These are phyloP conservation scores for Tirmania nivea DNA, from an alignment of 495 filamentous ascomycete genomes.

Conservation along the genomic window DNA sequence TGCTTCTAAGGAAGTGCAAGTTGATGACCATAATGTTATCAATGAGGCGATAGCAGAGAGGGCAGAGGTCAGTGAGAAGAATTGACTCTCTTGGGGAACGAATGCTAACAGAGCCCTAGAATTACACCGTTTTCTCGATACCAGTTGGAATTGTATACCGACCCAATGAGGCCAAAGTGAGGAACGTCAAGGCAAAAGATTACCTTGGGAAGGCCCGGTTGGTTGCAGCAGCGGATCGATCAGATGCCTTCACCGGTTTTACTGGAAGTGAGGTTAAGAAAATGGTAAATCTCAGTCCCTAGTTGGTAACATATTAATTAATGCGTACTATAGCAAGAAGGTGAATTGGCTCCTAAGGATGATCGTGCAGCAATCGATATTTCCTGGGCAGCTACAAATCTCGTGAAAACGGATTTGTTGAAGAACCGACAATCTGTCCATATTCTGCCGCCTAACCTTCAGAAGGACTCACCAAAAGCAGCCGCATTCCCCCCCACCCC, in stretches of 20 bases:
- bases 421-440: conserved; percentile 22
- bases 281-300: conserved; percentile 17
- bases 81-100: not conserved
- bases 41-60: conserved; percentile 86
- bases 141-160: conserved; percentile 88
- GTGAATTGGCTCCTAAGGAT: conserved; percentile 28
- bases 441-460: conserved; percentile 8
- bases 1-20: conserved; percentile 89
- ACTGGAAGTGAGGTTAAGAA: conserved; percentile 53
- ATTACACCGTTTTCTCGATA: conserved; percentile 97
- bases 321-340: conserved; percentile 8
- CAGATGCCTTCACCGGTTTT: conserved; percentile 57
- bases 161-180: conserved; percentile 92
- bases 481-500: conserved; percentile 69
- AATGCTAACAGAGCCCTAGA: conserved; percentile 28
- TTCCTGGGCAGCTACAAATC: conserved; percentile 73
- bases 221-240: conserved; percentile 70
- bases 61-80: conserved; percentile 44
- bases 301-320: not conserved
- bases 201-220: conserved; percentile 87
- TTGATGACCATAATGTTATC: conserved; percentile 89
- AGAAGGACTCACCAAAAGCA: conserved; percentile 4
- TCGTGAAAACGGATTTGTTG: conserved; percentile 62
- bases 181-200: conserved; percentile 89
- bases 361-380: conserved; percentile 59